Evolutionary conservation across 176 grass and related monocot genomes (phyloP).

Genomic region (Eleusine indica): DNA sequence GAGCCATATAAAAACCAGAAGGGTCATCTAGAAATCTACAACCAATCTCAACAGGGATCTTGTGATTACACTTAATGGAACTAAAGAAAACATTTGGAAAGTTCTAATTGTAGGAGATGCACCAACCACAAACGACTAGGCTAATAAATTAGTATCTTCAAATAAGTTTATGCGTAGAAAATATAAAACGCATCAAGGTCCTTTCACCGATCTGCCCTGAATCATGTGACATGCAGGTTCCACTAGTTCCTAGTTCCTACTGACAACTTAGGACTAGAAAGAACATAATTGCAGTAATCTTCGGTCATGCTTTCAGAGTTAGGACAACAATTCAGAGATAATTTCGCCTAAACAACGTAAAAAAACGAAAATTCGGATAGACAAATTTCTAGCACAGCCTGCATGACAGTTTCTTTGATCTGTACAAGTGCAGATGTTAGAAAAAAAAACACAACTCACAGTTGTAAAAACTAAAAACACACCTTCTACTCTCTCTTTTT

Average conservation of each 20-base stretch:
- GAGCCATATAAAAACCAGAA: constrained; percentile 58
- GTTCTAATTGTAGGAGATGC: constrained; percentile 19
- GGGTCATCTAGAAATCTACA: background rate
- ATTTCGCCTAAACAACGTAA: too few species aligned
- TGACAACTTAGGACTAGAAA: background rate
- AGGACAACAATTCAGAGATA: too few species aligned
- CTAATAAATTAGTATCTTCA: background rate
- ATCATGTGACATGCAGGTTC: constrained; percentile 32
- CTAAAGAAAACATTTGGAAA: background rate
- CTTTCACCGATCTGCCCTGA: background rate
- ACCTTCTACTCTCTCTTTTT: too few species aligned
- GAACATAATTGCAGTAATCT: too few species aligned
- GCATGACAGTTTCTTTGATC: background rate
- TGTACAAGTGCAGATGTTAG: background rate
- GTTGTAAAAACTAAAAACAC: background rate
- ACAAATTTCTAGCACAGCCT: background rate
- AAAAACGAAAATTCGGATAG: too few species aligned
- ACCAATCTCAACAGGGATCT: constrained; percentile 60
- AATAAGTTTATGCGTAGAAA: background rate
- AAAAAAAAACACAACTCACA: background rate
- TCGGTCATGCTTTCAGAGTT: background rate
- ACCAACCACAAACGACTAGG: constrained; percentile 26
- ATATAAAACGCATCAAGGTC: background rate
- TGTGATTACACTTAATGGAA: constrained; percentile 58
- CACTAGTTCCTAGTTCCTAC: background rate